Conservation (phyloP, 306 rosid species). For the Prunus mume region DNA sequence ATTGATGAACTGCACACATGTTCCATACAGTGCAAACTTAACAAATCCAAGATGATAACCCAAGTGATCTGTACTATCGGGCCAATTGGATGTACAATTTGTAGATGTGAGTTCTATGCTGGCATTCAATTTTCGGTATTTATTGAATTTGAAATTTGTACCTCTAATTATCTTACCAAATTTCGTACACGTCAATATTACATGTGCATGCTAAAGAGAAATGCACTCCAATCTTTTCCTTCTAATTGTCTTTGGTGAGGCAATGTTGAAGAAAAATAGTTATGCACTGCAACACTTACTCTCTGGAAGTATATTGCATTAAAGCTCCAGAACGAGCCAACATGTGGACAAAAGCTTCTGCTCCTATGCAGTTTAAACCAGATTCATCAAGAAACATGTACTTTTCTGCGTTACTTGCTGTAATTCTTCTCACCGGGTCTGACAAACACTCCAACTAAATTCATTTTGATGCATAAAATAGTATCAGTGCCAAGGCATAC, state of each 20-base stretch:
- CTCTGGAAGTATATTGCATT: conserved; percentile 56
- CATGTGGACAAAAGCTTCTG: conserved; percentile 62
- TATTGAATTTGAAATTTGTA: neutral
- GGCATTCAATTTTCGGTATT: neutral
- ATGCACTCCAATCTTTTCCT: neutral
- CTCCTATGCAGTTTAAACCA: conserved; percentile 49
- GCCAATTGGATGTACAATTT: neutral
- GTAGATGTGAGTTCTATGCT: neutral
- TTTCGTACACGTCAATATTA: neutral
- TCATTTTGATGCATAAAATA: conserved; percentile 29
- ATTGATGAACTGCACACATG: conserved; percentile 7
- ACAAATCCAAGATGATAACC: conserved; percentile 17
- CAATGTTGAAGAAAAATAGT: conserved; percentile 18
- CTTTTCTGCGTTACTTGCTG: conserved; percentile 57
- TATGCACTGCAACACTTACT: conserved; percentile 47
- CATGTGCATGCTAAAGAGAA: conserved; percentile 9
- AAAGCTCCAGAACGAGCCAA: conserved; percentile 67
- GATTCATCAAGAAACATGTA: conserved; percentile 47
- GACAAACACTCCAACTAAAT: conserved; percentile 42
- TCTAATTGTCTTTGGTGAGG: neutral
- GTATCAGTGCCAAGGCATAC: conserved; percentile 30
- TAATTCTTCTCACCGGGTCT: conserved; percentile 43
- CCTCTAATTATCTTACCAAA: conserved; percentile 3
- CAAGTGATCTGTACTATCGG: neutral
- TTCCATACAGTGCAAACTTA: conserved; percentile 6